Conservation (phyloP, 371 early-diverging fungal species). For the Zopfochytrium polystomum region DNA sequence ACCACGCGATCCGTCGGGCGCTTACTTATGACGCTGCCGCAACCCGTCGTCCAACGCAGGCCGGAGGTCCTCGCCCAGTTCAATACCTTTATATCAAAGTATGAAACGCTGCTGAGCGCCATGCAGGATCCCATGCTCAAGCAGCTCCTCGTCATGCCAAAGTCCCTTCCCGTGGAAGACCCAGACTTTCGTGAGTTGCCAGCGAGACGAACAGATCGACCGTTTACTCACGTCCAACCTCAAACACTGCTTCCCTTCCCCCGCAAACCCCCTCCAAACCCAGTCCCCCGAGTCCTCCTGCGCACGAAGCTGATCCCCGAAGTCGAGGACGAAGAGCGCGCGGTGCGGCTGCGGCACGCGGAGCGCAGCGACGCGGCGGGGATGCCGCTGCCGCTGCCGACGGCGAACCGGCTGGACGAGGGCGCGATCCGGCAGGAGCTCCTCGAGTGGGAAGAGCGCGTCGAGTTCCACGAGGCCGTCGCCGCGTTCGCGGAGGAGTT, state of each 20-base stretch:
- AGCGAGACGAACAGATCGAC: background rate
- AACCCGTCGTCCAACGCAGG: background rate
- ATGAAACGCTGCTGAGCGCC: slow-evolving; percentile 9
- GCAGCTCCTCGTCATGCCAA: slow-evolving; percentile 5
- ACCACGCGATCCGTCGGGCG: background rate
- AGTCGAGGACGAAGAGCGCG: slow-evolving; percentile 21
- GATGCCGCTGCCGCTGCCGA: background rate
- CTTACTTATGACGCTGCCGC: background rate
- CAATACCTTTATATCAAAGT: slow-evolving; percentile 13
- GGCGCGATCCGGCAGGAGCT: slow-evolving; percentile 1
- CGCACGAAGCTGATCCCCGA: slow-evolving; percentile 36
- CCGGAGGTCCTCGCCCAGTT: slow-evolving; percentile 15
- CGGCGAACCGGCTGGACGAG: slow-evolving; percentile 12
- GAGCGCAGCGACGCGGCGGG: background rate
- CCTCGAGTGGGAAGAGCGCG: slow-evolving; percentile 7
- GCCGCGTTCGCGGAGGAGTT: background rate
- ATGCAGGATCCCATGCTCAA: background rate
- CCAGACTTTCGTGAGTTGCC: slow-evolving; percentile 18
- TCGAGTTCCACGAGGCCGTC: slow-evolving; percentile 9
- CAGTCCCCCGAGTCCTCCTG: slow-evolving; percentile 29
- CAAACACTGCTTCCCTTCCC: background rate
- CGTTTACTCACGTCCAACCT: background rate
- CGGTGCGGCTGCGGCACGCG: background rate
- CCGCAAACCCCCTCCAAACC: background rate
- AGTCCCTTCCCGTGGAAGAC: slow-evolving; percentile 8